These are phyloP conservation scores for Trichophyton schoenleinii DNA, from an alignment of 2,329 filamentous ascomycete genomes.

Conservation along the genomic window DNA sequence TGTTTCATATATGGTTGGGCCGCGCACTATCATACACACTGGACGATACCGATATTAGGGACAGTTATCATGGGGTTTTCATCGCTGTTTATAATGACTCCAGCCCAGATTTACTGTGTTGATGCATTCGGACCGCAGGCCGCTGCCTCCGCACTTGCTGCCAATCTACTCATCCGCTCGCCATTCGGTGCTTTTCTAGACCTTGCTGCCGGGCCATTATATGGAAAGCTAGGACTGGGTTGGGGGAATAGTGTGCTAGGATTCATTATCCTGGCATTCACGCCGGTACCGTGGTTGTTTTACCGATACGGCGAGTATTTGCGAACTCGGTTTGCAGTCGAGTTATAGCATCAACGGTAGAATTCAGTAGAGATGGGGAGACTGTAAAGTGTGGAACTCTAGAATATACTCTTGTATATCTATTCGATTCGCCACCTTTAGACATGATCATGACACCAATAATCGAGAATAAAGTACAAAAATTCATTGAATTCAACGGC, in stretches of 20 bases:
- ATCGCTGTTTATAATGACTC: slow-evolving; percentile 7
- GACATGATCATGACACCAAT: background rate
- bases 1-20: slow-evolving; percentile 21
- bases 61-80: slow-evolving; percentile 2
- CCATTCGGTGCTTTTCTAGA: slow-evolving; percentile 46
- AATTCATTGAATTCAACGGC: background rate
- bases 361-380: background rate
- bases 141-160: slow-evolving; percentile 35
- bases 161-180: slow-evolving; percentile 39
- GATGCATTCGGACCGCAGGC: slow-evolving; percentile 33
- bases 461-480: background rate
- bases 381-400: background rate
- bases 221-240: slow-evolving; percentile 48
- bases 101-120: slow-evolving; percentile 30
- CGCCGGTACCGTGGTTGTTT: slow-evolving; percentile 32
- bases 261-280: slow-evolving; percentile 32
- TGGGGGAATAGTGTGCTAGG: slow-evolving; percentile 52
- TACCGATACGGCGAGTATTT: slow-evolving; percentile 29
- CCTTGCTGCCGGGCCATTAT: slow-evolving; percentile 36
- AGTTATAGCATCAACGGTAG: background rate
- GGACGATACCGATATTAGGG: slow-evolving; percentile 39
- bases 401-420: background rate
- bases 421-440: background rate
- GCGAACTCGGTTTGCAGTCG: slow-evolving; percentile 24
- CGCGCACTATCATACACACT: slow-evolving; percentile 21